Evolutionary conservation across 2,329 filamentous ascomycete genomes (phyloP), one percentile per base, ranked within the genome.

Genomic region (Ceratocystis diversiconidia): DNA sequence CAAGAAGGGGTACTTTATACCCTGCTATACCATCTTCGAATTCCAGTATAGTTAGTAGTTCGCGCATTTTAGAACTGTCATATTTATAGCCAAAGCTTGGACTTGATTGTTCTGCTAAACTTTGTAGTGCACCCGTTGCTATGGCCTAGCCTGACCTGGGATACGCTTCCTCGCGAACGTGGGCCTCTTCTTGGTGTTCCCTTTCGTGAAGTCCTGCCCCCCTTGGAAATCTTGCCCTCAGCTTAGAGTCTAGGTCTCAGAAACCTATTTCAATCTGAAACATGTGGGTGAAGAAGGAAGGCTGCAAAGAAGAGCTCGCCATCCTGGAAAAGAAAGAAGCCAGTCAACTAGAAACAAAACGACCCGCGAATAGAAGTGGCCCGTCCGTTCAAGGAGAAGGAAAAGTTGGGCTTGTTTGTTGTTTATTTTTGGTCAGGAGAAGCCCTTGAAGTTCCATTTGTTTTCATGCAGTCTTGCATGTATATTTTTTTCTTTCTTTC

Each of bases 181-280:
- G 32, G 10, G 3, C 36, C 36, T 12, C 36, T 12, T 41, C 36
- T 41, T 41, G 36, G 36, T 41, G 3, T 41, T 15, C 10, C 22
- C 28, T 25, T 52, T 52, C 22, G 19, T 52, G 22, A 25, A 15
- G 22, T 28, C 48, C 19, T 52, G 36, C 10, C 32, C 48, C 25
- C 48, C 48, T 52, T 52, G 48, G 48, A 52, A 52, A 36, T 36
- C 25, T 59, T 59, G 55, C 32, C 30, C 32, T 30, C 28, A 59
- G 55, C 55, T 59, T 2, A n/a, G 55, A 59, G 55, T 36, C 55
- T n/a, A 12, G 55, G 55, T 59, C 55, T 59, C 55, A 59, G 12
- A 59, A 59, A 22, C 55, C 55, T 8, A 59, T 59, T 59, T 59
- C 55, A 59, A 59, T 59, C 55, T 59, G 55, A 59, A 59, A 59